These are phyloP conservation scores for Stephanocyclus meneghinianus DNA, from an alignment of 352 stramenopile species.

Conservation along the genomic window DNA sequence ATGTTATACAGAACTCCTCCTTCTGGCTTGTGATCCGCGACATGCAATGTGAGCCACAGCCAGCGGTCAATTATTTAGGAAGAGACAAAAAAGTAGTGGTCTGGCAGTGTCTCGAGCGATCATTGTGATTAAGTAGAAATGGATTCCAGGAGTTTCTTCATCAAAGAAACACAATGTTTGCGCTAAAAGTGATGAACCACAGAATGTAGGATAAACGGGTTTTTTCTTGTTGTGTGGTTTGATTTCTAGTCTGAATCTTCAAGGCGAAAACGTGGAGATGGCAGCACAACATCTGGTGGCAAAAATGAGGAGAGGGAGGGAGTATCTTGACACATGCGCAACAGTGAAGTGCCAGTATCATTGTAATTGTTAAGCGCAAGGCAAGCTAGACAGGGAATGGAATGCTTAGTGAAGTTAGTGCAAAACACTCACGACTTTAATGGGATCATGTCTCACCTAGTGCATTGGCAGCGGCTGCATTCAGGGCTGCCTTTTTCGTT, in stretches of 20 bases:
- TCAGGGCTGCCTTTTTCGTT: conserved; percentile 1
- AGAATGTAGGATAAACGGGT: too few relatives aligned
- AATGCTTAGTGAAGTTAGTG: background rate
- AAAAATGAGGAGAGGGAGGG: background rate
- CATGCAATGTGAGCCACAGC: too few relatives aligned
- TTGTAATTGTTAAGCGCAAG: background rate
- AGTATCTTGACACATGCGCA: background rate
- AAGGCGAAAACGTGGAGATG: conserved; percentile 1
- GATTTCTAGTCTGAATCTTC: background rate
- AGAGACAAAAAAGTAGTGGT: too few relatives aligned
- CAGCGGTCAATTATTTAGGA: too few relatives aligned
- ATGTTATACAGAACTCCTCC: too few relatives aligned
- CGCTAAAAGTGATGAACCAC: too few relatives aligned
- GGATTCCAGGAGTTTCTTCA: too few relatives aligned
- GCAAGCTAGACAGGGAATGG: background rate
- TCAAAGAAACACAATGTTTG: too few relatives aligned
- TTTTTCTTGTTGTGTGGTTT: background rate
- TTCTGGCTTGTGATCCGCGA: too few relatives aligned
- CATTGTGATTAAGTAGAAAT: too few relatives aligned
- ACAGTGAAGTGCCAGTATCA: background rate
- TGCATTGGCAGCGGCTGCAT: conserved; percentile 8
- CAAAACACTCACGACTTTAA: background rate
- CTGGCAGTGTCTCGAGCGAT: too few relatives aligned
- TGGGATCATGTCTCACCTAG: conserved; percentile 4
- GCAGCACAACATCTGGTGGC: background rate